phyloP scores from a whole-genome alignment of 495 filamentous ascomycete species.

The Coniosporium apollinis region DNA sequence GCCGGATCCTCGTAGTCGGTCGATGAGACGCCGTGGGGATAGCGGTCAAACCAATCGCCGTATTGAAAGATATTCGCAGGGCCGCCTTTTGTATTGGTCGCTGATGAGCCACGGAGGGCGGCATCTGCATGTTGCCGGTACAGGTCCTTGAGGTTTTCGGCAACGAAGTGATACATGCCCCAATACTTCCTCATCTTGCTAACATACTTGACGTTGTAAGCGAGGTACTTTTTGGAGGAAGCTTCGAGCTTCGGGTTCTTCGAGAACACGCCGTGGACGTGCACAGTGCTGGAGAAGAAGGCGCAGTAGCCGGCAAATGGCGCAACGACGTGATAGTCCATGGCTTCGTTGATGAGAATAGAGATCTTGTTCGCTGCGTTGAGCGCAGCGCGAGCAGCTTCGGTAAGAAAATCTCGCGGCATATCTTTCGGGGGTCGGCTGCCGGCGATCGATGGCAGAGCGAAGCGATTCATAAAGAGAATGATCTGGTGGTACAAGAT shows the following conservation, averaged over 20 bases:
- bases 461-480: conserved; percentile 79
- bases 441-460: conserved; percentile 53
- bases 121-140: conserved; percentile 77
- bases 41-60: conserved; percentile 93
- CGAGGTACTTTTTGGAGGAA: conserved; percentile 70
- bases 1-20: conserved; percentile 70
- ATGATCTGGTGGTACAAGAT: conserved; percentile 78
- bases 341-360: conserved; percentile 60
- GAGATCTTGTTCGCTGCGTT: conserved; percentile 86
- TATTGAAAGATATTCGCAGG: conserved; percentile 72
- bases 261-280: conserved; percentile 83
- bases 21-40: conserved; percentile 79
- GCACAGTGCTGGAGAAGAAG: conserved; percentile 80
- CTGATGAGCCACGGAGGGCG: conserved; percentile 20
- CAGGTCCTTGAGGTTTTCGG: conserved; percentile 78
- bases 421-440: conserved; percentile 53
- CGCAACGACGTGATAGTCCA: conserved; percentile 64
- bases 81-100: background rate
- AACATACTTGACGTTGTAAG: conserved; percentile 76
- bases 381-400: conserved; percentile 58
- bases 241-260: conserved; percentile 58
- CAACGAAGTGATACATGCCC: conserved; percentile 96
- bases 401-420: conserved; percentile 62
- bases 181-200: conserved; percentile 92
- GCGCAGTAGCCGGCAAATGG: conserved; percentile 92